These are phyloP conservation scores for Bipolaris cookei DNA, from an alignment of 2,329 filamentous ascomycete genomes.

Conservation along the genomic window DNA sequence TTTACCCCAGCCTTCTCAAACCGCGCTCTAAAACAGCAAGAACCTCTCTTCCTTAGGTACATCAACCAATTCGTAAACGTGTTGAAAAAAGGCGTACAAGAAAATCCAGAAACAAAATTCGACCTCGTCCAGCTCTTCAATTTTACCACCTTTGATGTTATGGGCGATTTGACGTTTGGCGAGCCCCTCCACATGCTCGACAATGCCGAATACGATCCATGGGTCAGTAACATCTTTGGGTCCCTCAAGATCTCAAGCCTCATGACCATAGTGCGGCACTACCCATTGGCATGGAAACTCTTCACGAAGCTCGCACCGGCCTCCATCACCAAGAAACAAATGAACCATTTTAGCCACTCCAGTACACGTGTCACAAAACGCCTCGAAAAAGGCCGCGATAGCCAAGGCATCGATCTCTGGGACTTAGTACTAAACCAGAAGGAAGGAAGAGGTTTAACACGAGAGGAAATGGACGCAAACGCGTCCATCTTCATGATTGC, in stretches of 20 bases:
- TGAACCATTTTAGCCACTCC: slow-evolving; percentile 28
- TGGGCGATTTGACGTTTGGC: slow-evolving; percentile 44
- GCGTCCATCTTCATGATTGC: slow-evolving; percentile 50
- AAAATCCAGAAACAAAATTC: slow-evolving; percentile 38
- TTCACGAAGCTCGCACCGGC: slow-evolving; percentile 16
- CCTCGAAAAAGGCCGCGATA: slow-evolving; percentile 33
- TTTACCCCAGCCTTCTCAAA: slow-evolving; percentile 53
- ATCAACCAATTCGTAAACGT: slow-evolving; percentile 50
- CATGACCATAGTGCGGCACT: slow-evolving; percentile 17
- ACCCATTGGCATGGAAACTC: slow-evolving; percentile 12
- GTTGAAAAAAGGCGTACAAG: slow-evolving; percentile 40
- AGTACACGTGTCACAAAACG: slow-evolving; percentile 38
- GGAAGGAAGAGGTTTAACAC: slow-evolving; percentile 33
- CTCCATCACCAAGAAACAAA: slow-evolving; percentile 17
- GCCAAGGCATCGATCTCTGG: slow-evolving; percentile 50
- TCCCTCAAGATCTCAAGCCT: slow-evolving; percentile 21
- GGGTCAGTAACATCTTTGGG: slow-evolving; percentile 33
- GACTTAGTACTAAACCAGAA: slow-evolving; percentile 47
- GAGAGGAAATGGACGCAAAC: slow-evolving; percentile 50
- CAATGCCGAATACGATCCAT: slow-evolving; percentile 32
- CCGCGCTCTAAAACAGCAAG: slow-evolving; percentile 51
- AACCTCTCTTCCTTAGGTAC: slow-evolving; percentile 51
- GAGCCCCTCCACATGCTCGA: slow-evolving; percentile 41
- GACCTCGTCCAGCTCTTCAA: slow-evolving; percentile 45
- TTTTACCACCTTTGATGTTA: slow-evolving; percentile 44